A percentile compares a stretch with the other conserved stretches of the same genome.
These are phyloP conservation scores for Ustilaginoidea virens DNA, from an alignment of 2,329 filamentous ascomycete genomes.

Conservation along the genomic window DNA sequence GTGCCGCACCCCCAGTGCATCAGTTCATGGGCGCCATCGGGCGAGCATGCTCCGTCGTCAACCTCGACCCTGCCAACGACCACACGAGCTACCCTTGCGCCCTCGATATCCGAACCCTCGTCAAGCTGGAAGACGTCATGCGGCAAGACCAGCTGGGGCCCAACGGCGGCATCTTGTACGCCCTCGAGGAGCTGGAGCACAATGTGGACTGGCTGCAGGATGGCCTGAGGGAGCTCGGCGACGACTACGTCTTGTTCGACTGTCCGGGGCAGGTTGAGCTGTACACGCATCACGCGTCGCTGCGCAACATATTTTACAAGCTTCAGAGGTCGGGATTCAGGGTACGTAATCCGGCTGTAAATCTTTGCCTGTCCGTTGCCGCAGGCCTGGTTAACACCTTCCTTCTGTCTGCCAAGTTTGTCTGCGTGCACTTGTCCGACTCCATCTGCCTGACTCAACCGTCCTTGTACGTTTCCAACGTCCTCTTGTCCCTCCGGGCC, in stretches of 20 bases:
- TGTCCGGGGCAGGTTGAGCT: conserved; percentile 95
- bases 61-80: conserved; percentile 95
- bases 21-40: conserved; percentile 96
- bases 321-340: conserved; percentile 85
- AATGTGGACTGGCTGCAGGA: conserved; percentile 88
- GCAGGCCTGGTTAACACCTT: no score
- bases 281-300: conserved; percentile 84
- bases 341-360: conserved; percentile 29
- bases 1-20: conserved; percentile 55
- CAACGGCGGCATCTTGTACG: conserved; percentile 85
- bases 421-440: conserved; percentile 85
- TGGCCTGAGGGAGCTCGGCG: conserved; percentile 61
- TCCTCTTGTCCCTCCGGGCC: conserved; percentile 81
- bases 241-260: conserved; percentile 91
- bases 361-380: not conserved
- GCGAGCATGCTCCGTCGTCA: conserved; percentile 86
- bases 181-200: conserved; percentile 84
- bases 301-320: conserved; percentile 82
- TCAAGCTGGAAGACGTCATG: conserved; percentile 94
- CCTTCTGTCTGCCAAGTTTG: conserved; percentile 48
- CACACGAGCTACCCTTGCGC: conserved; percentile 77
- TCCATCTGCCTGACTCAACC: conserved; percentile 87
- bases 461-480: conserved; percentile 85
- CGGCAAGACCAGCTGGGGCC: conserved; percentile 76
- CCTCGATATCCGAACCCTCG: conserved; percentile 75